Evolutionary conservation across 176 grass and related monocot species (phyloP).

Genomic region (Aechmea fasciata): DNA sequence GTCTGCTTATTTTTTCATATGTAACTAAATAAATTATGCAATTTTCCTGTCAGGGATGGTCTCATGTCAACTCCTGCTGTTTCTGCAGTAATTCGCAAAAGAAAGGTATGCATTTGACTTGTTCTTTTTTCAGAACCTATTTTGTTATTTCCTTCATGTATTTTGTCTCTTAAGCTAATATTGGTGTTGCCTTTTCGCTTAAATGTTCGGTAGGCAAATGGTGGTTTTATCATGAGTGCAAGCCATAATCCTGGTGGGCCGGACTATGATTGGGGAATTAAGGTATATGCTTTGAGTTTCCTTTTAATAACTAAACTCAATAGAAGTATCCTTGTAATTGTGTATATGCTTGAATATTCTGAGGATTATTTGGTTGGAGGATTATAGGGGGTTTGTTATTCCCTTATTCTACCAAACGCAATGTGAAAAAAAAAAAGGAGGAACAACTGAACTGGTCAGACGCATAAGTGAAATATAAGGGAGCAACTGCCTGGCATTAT

Average conservation of each 20-base stretch:
- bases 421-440: no score
- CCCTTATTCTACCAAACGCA: no score
- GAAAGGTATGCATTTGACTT: constrained; percentile 33
- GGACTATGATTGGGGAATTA: constrained; percentile 87
- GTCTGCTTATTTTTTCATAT: background rate
- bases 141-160: background rate
- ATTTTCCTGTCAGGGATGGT: constrained; percentile 40
- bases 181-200: constrained; percentile 16
- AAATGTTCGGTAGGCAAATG: constrained; percentile 53
- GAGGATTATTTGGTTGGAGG: no score
- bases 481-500: no score
- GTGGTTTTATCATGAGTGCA: constrained; percentile 92
- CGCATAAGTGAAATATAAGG: no score
- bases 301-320: background rate
- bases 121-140: constrained; percentile 4
- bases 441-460: no score
- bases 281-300: constrained; percentile 34
- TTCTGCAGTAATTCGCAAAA: constrained; percentile 83
- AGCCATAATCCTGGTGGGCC: constrained; percentile 93
- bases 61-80: constrained; percentile 82
- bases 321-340: background rate
- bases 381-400: no score
- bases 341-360: no score
- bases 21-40: background rate
- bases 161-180: background rate